Evolutionary conservation across 2,329 filamentous ascomycete species (phyloP).

Genomic region (Periconia sp.): DNA sequence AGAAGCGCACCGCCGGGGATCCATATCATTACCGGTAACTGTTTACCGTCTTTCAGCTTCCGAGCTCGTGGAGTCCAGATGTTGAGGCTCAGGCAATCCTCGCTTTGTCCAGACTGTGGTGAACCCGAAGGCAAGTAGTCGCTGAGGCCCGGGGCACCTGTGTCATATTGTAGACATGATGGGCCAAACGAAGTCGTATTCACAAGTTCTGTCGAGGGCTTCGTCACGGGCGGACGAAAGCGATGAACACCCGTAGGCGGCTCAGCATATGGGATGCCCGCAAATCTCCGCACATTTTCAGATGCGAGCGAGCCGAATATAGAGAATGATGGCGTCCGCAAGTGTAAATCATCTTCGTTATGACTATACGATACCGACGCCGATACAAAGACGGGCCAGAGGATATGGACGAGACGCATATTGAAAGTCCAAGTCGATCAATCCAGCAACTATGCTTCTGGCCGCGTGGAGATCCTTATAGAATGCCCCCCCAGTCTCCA

Average conservation of each 20-base stretch:
- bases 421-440: no score
- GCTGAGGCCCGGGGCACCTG: background rate
- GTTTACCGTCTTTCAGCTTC: slow-evolving; percentile 14
- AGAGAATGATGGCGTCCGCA: background rate
- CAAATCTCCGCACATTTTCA: background rate
- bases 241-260: background rate
- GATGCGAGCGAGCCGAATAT: background rate
- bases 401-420: no score
- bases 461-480: no score
- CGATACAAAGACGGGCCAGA: no score
- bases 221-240: background rate
- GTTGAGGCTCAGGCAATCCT: slow-evolving; percentile 28
- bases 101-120: slow-evolving; percentile 8
- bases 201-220: background rate
- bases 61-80: slow-evolving; percentile 23
- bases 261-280: background rate
- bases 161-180: slow-evolving; percentile 2
- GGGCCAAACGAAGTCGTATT: background rate
- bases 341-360: background rate
- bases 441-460: no score
- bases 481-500: no score
- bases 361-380: background rate
- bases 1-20: slow-evolving; percentile 4
- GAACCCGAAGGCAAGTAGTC: background rate
- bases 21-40: slow-evolving; percentile 1